Conservation (phyloP, 2,329 filamentous ascomycete species). For the Aspergillus sp. region DNA sequence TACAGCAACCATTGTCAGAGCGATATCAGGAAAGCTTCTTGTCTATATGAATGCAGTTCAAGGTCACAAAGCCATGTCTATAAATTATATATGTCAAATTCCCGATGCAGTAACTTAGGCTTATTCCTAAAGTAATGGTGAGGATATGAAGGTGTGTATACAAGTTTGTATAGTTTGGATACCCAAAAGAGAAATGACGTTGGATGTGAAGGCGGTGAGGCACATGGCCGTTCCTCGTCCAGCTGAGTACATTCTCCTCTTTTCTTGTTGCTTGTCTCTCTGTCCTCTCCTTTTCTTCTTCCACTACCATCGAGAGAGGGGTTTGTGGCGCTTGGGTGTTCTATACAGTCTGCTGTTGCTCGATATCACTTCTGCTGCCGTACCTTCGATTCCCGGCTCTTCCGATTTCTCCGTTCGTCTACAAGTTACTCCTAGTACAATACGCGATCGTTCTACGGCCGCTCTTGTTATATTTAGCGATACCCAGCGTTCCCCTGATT, state of each 20-base stretch:
- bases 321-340: background rate
- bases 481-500: background rate
- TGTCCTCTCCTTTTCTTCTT: background rate
- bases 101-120: too few species aligned
- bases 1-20: background rate
- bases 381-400: background rate
- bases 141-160: too few species aligned
- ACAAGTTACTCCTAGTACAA: background rate
- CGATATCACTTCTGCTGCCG: background rate
- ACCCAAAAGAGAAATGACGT: too few species aligned
- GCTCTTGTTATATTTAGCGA: background rate
- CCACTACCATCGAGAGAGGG: background rate
- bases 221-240: background rate
- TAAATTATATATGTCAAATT: too few species aligned
- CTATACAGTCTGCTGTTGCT: background rate
- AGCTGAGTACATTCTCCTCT: background rate
- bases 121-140: too few species aligned
- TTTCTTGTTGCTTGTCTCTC: background rate
- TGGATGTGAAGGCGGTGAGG: background rate
- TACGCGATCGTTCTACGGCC: background rate
- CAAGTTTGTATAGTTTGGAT: too few species aligned
- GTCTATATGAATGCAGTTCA: background rate
- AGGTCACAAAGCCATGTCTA: background rate
- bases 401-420: background rate
- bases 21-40: background rate